Base-by-base conservation (phyloP, 2,329 filamentous ascomycete species). In the Colletotrichum sp. region DNA sequence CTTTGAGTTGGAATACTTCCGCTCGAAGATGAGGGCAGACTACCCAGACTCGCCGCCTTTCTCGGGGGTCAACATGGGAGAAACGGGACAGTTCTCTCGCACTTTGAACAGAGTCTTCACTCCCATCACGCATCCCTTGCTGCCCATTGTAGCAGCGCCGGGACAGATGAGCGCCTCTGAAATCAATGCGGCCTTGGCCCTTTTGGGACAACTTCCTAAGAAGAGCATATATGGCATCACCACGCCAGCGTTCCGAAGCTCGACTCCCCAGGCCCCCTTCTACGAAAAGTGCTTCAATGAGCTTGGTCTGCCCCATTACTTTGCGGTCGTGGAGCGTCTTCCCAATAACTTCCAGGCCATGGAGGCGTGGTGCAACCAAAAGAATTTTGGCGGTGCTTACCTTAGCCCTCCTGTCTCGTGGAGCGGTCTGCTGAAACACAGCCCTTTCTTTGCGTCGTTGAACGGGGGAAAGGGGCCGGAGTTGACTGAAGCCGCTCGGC, bases 1-100 rank as follows among this genome's bases (percentile, higher is more conserved):
- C 82, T 97, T 97, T 80, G 94, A 97, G 84, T 89, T 97, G 38
- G 95, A 97, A 82, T 96, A 96, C 82, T 97, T 98, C 84, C 92
- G 95, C 34, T 95, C 94, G 13, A 90, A 92, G 76, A 92, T 97
- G 80, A 91, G 91, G 79, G 86, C 89, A 34, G 91, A 93, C 75
- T 92, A 93, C 76, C 89, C 93, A 0, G 88, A 93, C 75, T 87
- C 89, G 11, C 94, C 94, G 12, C 93, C 94, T 1, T 87, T 98
- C 38, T 97, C 94, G 3, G 94, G 93, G 8, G 91, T 97, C 77
- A 97, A 97, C 82, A 97, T 97, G 94, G 94, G 94, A 31, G 92
- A 94, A 78, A 90, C 92, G n/a, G 95, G 95, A 13, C 95, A 97
- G 80, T 90, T 97, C 64, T 97, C 95, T 2, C 90, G 95, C 78